Evolutionary conservation across 768 basidiomycete species (phyloP).

Genomic region (Suillus sp.): DNA sequence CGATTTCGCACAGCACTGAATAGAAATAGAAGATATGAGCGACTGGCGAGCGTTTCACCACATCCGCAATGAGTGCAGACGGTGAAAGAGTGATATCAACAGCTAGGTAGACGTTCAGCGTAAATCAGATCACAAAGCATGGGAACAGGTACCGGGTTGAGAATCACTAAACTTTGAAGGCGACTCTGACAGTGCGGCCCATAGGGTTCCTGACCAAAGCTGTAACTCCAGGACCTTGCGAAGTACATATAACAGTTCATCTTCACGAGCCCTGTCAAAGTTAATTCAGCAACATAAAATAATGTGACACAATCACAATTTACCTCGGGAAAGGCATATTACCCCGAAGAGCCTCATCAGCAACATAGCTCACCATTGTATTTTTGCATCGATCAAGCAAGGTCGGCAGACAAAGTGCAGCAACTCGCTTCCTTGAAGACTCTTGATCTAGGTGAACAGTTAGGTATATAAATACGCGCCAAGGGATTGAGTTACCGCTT

Average conservation of each 20-base stretch:
- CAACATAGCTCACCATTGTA: constrained; percentile 72
- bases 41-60: constrained; percentile 70
- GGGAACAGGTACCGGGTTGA: constrained; percentile 55
- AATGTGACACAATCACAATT: not conserved
- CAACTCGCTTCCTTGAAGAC: constrained; percentile 61
- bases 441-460: constrained; percentile 53
- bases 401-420: constrained; percentile 69
- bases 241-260: constrained; percentile 85
- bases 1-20: constrained; percentile 74
- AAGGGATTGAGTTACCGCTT: constrained; percentile 45
- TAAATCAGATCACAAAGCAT: constrained; percentile 3
- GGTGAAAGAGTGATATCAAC: constrained; percentile 50
- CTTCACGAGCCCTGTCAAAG: constrained; percentile 70
- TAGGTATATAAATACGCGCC: not conserved
- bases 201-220: constrained; percentile 76
- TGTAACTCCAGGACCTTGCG: constrained; percentile 70
- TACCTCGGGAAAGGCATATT: constrained; percentile 87
- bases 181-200: constrained; percentile 71
- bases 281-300: not conserved
- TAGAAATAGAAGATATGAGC: constrained; percentile 93
- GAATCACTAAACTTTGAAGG: constrained; percentile 55
- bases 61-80: constrained; percentile 62
- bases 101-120: constrained; percentile 21
- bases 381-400: constrained; percentile 76
- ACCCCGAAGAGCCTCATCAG: constrained; percentile 85